Evolutionary conservation across 495 filamentous ascomycete genomes (phyloP), one percentile per base, ranked within the genome.

Genomic region (Penicillium argentinense): DNA sequence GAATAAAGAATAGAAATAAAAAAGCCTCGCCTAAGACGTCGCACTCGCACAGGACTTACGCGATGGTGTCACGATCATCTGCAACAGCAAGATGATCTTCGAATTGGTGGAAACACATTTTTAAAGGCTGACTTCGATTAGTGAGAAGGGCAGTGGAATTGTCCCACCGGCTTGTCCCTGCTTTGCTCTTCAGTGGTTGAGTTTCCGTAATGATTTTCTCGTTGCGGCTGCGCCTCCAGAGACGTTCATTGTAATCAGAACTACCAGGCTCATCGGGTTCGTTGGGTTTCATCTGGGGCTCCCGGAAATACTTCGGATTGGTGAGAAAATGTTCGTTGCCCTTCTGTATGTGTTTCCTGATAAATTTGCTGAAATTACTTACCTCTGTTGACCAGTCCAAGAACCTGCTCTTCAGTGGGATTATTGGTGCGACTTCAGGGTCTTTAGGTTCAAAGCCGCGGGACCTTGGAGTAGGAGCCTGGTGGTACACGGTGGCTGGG

Each of bases 71-170:
- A 17, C 85, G 80, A 58, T 96, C 89, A 64, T 97, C 93, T 9
- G 90, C 87, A n/a, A 96, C 88, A 3, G 91, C 89, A 18, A 99
- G 77, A 53, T 97, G 89, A 60, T 95, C 85, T 67, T 99, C 93
- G 56, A 95, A 99, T 60, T 99, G 93, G 71, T 99, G 93, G 64
- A 97, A 96, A 16, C 86, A 86, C 84, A 99, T 85, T 69, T 88
- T 92, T 51, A 82, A 78, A 0, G 95, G 95, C 59, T 96, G 93
- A 18, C 83, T 86, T 14, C 80, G 82, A 50, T 95, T 97, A 48
- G 89, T 87, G 60, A 97, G 86, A 44, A 91, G 82, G 16, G 84
- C 84, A 14, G 77, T 74, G 6, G 82, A 81, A 41, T 80, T 81
- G 60, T 89, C 87, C 93, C 93, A 99, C 53, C 79, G 83, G 54